These are phyloP conservation scores for Exophiala sp. DNA, from an alignment of 2,329 filamentous ascomycete species.

Conservation along the genomic window DNA sequence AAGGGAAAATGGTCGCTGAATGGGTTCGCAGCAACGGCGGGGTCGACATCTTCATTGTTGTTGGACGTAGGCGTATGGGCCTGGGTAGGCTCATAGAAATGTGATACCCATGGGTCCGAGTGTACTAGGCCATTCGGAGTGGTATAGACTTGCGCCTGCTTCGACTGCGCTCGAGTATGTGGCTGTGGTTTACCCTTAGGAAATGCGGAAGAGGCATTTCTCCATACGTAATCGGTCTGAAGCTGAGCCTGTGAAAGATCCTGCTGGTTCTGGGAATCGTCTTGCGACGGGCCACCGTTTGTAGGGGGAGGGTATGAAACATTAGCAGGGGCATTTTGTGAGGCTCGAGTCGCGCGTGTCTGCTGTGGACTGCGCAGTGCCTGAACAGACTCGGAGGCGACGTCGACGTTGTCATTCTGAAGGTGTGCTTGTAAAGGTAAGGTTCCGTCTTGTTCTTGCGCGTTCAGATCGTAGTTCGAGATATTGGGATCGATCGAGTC, in stretches of 20 bases:
- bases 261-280: slow-evolving; percentile 6
- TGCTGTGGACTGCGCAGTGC: slow-evolving; percentile 15
- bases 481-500: slow-evolving; percentile 15
- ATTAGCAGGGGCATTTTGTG: slow-evolving; percentile 3
- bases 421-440: slow-evolving; percentile 5
- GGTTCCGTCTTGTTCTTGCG: slow-evolving; percentile 2
- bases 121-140: slow-evolving; percentile 19
- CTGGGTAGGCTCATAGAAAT: neutral
- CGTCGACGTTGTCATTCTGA: slow-evolving; percentile 1
- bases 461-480: slow-evolving; percentile 12
- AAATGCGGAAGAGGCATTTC: slow-evolving; percentile 21
- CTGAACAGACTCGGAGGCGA: neutral
- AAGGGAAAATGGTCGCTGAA: slow-evolving; percentile 25
- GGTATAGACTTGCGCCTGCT: slow-evolving; percentile 18
- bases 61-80: slow-evolving; percentile 4
- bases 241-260: neutral
- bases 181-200: slow-evolving; percentile 19
- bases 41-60: slow-evolving; percentile 3
- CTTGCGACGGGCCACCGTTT: neutral
- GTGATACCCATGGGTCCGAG: slow-evolving; percentile 18
- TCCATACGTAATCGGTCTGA: slow-evolving; percentile 20
- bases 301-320: slow-evolving; percentile 2
- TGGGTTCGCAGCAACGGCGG: slow-evolving; percentile 17
- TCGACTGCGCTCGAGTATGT: slow-evolving; percentile 6
- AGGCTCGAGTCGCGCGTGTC: slow-evolving; percentile 12